Conservation (phyloP, 257 asterid genomes). For the Coffea canephora region DNA sequence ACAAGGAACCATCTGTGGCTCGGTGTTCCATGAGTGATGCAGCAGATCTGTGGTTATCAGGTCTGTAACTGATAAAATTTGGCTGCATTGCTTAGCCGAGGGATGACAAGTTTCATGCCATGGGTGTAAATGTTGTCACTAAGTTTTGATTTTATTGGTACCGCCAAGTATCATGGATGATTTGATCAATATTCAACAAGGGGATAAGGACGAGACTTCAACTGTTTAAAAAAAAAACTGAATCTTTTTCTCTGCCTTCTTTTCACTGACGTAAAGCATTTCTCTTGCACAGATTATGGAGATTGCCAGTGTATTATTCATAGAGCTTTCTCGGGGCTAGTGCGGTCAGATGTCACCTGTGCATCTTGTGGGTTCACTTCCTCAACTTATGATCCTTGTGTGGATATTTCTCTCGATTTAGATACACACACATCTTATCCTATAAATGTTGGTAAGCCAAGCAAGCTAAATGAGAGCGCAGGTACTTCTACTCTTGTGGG, state of each 20-base stretch:
- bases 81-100: constrained; percentile 3
- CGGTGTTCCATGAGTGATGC: constrained; percentile 16
- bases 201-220: background rate
- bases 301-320: constrained; percentile 74
- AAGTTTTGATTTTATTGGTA: background rate
- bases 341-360: constrained; percentile 76
- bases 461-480: constrained; percentile 38
- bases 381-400: constrained; percentile 70
- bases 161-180: background rate
- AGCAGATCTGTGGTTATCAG: constrained; percentile 4
- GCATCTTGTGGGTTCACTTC: constrained; percentile 71
- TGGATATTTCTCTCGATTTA: constrained; percentile 69
- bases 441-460: constrained; percentile 31
- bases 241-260: background rate
- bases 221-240: background rate
- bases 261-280: constrained; percentile 21
- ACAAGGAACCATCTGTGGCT: constrained; percentile 2
- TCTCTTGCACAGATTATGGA: constrained; percentile 44
- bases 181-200: background rate
- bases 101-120: background rate
- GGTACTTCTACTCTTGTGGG: constrained; percentile 40
- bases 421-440: constrained; percentile 23
- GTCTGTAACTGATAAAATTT: background rate
- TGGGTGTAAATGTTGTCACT: background rate
- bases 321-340: constrained; percentile 56